phyloP scores from a whole-genome alignment of 129 eudicot species.

The Apium graveolens region DNA sequence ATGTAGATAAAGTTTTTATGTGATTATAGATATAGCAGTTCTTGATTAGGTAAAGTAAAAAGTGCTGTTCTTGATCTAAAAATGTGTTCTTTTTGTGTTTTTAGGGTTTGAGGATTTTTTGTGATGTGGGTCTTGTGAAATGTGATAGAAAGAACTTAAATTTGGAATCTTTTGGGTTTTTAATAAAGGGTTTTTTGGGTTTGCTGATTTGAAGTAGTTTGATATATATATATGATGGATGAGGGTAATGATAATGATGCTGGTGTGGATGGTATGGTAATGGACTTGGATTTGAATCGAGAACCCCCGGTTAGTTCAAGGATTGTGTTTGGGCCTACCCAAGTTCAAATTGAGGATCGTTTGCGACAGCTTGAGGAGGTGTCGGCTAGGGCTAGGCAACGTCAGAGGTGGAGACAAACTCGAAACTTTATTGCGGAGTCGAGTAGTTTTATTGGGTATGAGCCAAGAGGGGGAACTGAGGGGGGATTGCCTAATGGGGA shows the following conservation, averaged over 20 bases:
- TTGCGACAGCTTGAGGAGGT: constrained; percentile 73
- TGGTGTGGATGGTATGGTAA: constrained; percentile 28
- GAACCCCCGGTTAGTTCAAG: constrained; percentile 40
- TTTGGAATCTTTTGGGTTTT: not conserved
- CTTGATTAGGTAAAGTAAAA: not conserved
- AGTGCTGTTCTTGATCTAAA: not conserved
- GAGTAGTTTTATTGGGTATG: constrained; percentile 21
- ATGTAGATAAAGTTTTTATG: not conserved
- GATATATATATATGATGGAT: constrained; percentile 39
- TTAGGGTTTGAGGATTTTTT: not conserved
- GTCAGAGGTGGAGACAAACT: constrained; percentile 57
- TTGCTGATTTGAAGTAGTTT: not conserved
- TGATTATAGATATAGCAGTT: not conserved
- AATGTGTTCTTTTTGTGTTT: not conserved
- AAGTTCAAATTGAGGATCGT: constrained; percentile 52
- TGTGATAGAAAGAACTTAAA: not conserved
- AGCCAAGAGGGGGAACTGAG: constrained; percentile 17
- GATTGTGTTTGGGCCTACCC: constrained; percentile 36
- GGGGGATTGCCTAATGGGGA: constrained; percentile 14
- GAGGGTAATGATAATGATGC: constrained; percentile 36
- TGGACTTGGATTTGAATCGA: constrained; percentile 73
- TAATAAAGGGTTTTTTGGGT: constrained; percentile 8
- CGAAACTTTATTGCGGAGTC: constrained; percentile 29
- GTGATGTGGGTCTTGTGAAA: not conserved
- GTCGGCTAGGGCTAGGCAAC: constrained; percentile 56